These are phyloP conservation scores for Castanea sativa DNA, from an alignment of 306 rosid genomes.

Conservation along the genomic window DNA sequence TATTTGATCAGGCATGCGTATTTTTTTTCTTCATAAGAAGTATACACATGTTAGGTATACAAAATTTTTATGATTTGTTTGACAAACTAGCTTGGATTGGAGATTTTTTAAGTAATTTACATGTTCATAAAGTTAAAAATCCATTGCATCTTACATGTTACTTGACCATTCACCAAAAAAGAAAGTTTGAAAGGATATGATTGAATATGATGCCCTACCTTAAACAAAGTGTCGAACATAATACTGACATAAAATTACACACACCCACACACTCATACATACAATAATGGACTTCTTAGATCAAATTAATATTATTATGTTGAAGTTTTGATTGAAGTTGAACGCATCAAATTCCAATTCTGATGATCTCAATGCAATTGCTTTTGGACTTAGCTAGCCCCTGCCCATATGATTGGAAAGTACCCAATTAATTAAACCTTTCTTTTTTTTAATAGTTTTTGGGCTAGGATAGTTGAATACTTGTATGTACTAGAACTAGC, in stretches of 20 bases:
- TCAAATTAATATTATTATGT: not conserved
- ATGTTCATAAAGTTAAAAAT: conserved; percentile 10
- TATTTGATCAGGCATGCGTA: conserved; percentile 41
- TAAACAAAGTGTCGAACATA: not conserved
- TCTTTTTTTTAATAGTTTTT: no score
- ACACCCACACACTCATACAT: not conserved
- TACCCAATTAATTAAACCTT: no score
- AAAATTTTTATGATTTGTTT: conserved; percentile 13
- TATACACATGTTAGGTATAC: conserved; percentile 52
- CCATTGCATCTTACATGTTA: conserved; percentile 36
- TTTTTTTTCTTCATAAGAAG: conserved; percentile 40
- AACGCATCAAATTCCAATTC: not conserved
- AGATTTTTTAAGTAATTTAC: not conserved
- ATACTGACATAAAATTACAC: not conserved
- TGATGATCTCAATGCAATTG: no score
- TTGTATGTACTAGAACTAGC: no score
- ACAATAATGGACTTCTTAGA: not conserved
- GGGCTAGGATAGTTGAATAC: no score
- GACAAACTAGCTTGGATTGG: conserved; percentile 2
- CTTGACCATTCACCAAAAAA: conserved; percentile 1
- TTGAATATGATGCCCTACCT: conserved; percentile 32
- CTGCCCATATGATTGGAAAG: no score
- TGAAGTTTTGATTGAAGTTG: not conserved
- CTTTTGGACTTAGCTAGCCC: no score
- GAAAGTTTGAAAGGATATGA: not conserved